Evolutionary conservation across 257 asterid species (phyloP).

Genomic region (Gentiana macrophylla): DNA sequence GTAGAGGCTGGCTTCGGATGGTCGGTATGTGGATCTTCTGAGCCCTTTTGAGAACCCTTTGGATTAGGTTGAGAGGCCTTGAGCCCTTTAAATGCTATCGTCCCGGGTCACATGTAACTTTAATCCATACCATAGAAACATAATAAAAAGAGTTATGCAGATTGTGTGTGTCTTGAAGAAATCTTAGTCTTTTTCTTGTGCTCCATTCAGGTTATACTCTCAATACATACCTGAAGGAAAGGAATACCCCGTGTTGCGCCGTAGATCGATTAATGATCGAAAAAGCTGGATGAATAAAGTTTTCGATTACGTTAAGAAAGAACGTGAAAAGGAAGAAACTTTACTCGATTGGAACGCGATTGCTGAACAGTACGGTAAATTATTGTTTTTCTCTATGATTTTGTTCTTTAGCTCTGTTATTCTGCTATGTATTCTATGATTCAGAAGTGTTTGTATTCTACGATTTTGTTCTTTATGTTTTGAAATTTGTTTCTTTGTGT

Average conservation of each 20-base stretch:
- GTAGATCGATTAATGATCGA: constrained; percentile 41
- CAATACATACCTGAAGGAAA: constrained; percentile 83
- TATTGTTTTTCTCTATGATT: no score
- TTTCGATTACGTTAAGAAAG: constrained; percentile 28
- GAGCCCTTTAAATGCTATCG: no score
- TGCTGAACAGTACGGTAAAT: constrained; percentile 17
- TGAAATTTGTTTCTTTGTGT: not conserved
- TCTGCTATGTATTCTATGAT: not conserved
- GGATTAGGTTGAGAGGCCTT: no score
- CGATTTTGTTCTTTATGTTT: not conserved
- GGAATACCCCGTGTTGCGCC: constrained; percentile 78
- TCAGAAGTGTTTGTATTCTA: no score
- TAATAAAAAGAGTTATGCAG: no score
- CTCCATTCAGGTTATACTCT: constrained; percentile 58
- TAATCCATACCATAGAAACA: no score
- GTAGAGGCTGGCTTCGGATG: no score
- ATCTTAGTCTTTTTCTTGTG: constrained; percentile 1
- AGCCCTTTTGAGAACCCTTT: no score
- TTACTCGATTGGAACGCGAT: constrained; percentile 93
- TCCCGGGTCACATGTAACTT: no score
- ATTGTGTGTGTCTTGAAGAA: no score
- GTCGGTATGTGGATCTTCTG: no score
- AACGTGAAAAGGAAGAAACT: constrained; percentile 37
- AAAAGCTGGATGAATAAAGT: constrained; percentile 38
- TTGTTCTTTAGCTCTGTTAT: not conserved